These are phyloP conservation scores for Bruguiera sexangula DNA, from an alignment of 345 rosid genomes.

Conservation along the genomic window DNA sequence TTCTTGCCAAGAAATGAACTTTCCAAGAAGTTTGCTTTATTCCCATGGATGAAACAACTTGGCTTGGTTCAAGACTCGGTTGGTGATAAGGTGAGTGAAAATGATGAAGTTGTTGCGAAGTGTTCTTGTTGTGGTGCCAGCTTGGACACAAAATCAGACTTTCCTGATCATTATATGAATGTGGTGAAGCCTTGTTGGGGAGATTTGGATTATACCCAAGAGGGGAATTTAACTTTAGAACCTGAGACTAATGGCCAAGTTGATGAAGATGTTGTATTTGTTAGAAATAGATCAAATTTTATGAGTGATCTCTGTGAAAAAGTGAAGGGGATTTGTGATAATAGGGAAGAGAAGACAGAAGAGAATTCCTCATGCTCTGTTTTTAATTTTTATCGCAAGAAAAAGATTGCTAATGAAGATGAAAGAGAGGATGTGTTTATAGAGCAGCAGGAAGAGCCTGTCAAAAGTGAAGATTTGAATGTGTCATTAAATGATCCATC, in stretches of 20 bases:
- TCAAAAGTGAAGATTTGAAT: conserved; percentile 24
- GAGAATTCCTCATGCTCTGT: conserved; percentile 44
- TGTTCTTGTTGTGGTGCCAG: conserved; percentile 55
- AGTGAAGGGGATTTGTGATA: conserved; percentile 20
- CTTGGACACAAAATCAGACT: conserved; percentile 29
- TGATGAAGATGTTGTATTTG: conserved; percentile 33
- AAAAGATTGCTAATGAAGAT: conserved; percentile 30
- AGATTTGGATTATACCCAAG: conserved; percentile 31
- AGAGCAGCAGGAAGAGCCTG: conserved; percentile 28
- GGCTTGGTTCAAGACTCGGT: conserved; percentile 21
- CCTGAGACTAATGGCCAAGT: conserved; percentile 8
- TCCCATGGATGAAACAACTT: conserved; percentile 48
- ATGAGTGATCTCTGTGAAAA: not conserved
- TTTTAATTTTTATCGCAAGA: conserved; percentile 43
- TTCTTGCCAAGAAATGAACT: conserved; percentile 35
- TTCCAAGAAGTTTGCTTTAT: conserved; percentile 30
- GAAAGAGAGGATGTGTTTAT: conserved; percentile 29
- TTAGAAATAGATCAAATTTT: conserved; percentile 11
- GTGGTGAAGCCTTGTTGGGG: conserved; percentile 44
- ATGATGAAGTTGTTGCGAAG: conserved; percentile 28
- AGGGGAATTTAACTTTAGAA: conserved; percentile 32
- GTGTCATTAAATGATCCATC: conserved; percentile 18
- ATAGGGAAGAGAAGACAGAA: conserved; percentile 19
- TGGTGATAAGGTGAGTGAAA: conserved; percentile 26
- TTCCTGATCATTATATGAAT: conserved; percentile 24